Base-by-base conservation (phyloP, 2,329 filamentous ascomycete species). In the Colletotrichum abscissum region DNA sequence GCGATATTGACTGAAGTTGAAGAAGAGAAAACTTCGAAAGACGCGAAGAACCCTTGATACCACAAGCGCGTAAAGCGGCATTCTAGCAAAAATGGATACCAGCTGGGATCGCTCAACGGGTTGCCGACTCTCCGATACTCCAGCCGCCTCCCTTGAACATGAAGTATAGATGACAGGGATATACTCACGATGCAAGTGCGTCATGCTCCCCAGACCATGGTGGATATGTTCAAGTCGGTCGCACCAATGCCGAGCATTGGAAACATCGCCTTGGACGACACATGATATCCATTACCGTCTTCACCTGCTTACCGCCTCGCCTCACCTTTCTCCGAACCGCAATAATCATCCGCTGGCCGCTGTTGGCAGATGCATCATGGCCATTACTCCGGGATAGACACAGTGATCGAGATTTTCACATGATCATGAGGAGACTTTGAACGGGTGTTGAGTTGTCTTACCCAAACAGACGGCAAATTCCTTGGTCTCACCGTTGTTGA, bases 191-290 rank as follows among this genome's bases (percentile, higher is more conserved):
- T 59, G 38, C 54, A 57, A 72, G 65, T 64, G 59, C 66, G 70
- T 69, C 66, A 69, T 73, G 59, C 70, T 70, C 67, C 71, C 67
- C 67, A 71, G 71, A 65, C 38, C 35, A 46, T 26, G 28, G 60
- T 66, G 67, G 70, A 33, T 35, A 49, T 42, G 49, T 62, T 70
- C 56, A 49, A 42, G 14, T 63, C 24, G 33, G 64, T 33, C 6
- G 69, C 60, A 54, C 55, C 67, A 69, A 60, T 72, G 42, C 57
- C 57, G 64, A 19, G 22, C 35, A 52, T 69, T 57, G 64, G 49
- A 59, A 63, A 42, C 54, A n/a, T 63, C 26, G 30, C 55, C 22
- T 35, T 55, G 24, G 46, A 57, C 28, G 52, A 22, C 67, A 59
- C 24, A 63, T 64, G 52, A 59, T 26, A n/a, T 63, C 7, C 24